Percentiles rank a stretch among this genome's conserved stretches.
Evolutionary conservation across 306 rosid genomes (phyloP).

Genomic region (Rosa multiflora): DNA sequence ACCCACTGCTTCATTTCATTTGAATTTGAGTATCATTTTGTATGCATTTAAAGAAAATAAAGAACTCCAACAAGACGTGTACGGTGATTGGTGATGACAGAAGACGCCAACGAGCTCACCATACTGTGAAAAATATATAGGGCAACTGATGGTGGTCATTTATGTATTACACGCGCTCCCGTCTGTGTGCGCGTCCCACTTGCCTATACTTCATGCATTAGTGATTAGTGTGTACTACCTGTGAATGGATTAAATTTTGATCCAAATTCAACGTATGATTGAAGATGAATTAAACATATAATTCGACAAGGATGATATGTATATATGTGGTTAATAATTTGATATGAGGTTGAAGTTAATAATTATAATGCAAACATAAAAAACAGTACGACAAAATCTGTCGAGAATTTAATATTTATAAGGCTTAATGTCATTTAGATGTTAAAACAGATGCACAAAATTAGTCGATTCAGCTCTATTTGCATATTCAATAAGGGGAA

Average conservation of each 20-base stretch:
- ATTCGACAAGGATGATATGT: neutral
- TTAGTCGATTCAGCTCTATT: neutral
- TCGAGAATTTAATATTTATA: too few relatives aligned
- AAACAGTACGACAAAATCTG: too few relatives aligned
- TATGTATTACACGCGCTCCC: slow-evolving; percentile 18
- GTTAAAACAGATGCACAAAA: neutral
- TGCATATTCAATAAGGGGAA: too few relatives aligned
- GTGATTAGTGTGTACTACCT: neutral
- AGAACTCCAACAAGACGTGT: neutral
- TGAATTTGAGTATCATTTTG: slow-evolving; percentile 77
- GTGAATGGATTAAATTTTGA: neutral
- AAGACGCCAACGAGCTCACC: slow-evolving; percentile 22
- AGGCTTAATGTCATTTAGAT: too few relatives aligned
- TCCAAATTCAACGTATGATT: neutral
- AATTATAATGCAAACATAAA: too few relatives aligned
- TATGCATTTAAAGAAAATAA: slow-evolving; percentile 43
- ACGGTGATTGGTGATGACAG: slow-evolving; percentile 17
- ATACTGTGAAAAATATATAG: slow-evolving; percentile 9
- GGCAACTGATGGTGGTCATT: neutral
- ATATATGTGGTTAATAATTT: neutral
- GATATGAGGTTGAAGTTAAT: neutral
- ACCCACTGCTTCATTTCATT: slow-evolving; percentile 50
- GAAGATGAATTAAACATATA: neutral
- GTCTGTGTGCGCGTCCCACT: neutral
- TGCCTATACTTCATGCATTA: neutral